Conservation (phyloP, 1,139 yeast species). For the Candida labiduridarum region DNA sequence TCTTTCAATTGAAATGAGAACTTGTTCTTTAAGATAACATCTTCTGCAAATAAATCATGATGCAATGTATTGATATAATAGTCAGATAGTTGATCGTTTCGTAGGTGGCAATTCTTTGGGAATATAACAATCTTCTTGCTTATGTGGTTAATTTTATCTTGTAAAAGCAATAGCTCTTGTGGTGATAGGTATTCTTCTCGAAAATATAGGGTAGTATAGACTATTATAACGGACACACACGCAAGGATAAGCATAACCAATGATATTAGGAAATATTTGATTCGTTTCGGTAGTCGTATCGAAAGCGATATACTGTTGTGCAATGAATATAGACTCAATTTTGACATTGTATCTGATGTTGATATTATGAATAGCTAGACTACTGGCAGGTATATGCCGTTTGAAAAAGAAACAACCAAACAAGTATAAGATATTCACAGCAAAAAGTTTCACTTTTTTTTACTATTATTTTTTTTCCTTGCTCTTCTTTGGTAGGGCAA, state of each 20-base stretch:
- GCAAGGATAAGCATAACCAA: not conserved
- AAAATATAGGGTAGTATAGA: not conserved
- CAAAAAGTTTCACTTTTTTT: too few relatives aligned
- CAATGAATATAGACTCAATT: too few relatives aligned
- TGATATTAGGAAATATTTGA: not conserved
- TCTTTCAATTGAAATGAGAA: not conserved
- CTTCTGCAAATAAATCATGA: not conserved
- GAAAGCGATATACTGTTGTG: not conserved
- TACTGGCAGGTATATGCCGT: too few relatives aligned
- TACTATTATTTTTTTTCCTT: too few relatives aligned
- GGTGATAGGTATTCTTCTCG: not conserved
- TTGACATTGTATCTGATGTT: too few relatives aligned
- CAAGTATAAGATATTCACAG: too few relatives aligned
- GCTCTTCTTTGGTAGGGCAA: too few relatives aligned
- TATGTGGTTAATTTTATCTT: not conserved
- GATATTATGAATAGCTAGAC: too few relatives aligned
- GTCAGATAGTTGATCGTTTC: not conserved
- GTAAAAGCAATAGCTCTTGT: not conserved
- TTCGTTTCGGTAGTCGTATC: not conserved
- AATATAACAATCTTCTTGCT: slow-evolving; percentile 2
- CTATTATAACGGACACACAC: not conserved
- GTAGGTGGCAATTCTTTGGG: not conserved
- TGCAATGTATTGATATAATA: not conserved
- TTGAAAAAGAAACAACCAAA: too few relatives aligned
- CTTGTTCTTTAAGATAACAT: not conserved